Evolutionary conservation across 148 eudicot species (phyloP), one percentile per base, ranked within the genome.

Genomic region (Rhododendron vialii): DNA sequence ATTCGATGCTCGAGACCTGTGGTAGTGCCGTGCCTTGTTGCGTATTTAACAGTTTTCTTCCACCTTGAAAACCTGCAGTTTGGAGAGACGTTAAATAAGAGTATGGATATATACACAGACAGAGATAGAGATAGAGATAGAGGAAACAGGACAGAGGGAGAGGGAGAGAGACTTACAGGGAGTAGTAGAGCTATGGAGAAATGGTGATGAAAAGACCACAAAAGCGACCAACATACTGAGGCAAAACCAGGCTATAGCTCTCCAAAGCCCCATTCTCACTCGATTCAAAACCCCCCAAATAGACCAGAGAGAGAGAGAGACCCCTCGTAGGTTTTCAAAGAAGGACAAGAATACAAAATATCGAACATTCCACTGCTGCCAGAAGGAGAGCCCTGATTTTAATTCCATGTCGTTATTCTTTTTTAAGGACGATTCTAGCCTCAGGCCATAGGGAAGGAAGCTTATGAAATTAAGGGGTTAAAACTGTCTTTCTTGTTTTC

Each of bases 241-340:
- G 28, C 9, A 82, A 36, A 82, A 13, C 71, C 74, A 61, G 74
- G 84, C 74, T 12, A 5, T 17, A 24, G 51, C 43, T 33, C 74
- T 82, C 84, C 51, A 41, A 5, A 82, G 7, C 75, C 51, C 84
- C 84, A 82, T 82, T 36, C 43, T 81, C 47, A 12, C 35, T 36
- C 35, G 14, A 28, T 65, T 65, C 63, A 65, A 65, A n/a, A 65
- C 3, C 73, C 73, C 20, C 20, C 41, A 17, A 17, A 5, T 1
- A 78, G 10, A 24, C 15, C 45, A 76, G 80, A 41, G 80, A 76
- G 50, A 76, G 41, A 15, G 61, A 55, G 22, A 55, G 61, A 55
- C 35, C 14, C 74, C 5, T 67, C 3, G 74, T 0, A 67, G 2
- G 75, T 69, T 26, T 18, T 15, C 7, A 4, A 55, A 55, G 61